Base-by-base conservation (phyloP, 2,329 filamentous ascomycete genomes). In the Madurella mycetomatis region DNA sequence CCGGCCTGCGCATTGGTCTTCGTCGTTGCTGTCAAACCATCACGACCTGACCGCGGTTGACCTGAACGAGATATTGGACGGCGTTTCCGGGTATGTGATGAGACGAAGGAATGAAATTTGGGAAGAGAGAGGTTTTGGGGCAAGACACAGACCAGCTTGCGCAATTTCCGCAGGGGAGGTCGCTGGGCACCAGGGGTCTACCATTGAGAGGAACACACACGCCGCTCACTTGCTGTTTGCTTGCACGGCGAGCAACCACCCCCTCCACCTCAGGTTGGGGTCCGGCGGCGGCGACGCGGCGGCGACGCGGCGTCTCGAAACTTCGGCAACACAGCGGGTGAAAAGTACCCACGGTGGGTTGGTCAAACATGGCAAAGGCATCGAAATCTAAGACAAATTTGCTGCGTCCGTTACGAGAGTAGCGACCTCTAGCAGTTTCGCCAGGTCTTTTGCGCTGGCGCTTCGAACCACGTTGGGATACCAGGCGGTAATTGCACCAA, bases 401-500 rank as follows among this genome's bases (percentile, higher is more conserved):
- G 13, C 9, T 37, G 13, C 34, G 34, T 15, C 13, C 13, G 34
- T 15, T 37, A 25, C 34, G 34, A 37, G 34, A 37, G 4, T 12
- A 37, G 9, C 2, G 9, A 37, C 13, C 11, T 37, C 34, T 4
- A 37, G 34, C 34, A 9, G 9, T 37, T 11, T 37, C 34, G 11
- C 34, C 13, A 18, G 5, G n/a, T 9, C 41, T 37, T 4, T 16
- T n/a, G 19, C 16, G 18, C 39, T 44, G 54, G 47, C 51, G 44
- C 55, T 54, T 57, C 41, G 9, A 50, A 50, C 43, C 16, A 18
- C 52, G 54, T 41, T 30, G 49, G 52, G n/a, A 16, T 16, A 5
- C 9, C 9, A 18, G 44, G 53, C 56, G 53, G 53, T 49, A 55
- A 58, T 50, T 30, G 52, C 46, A 50, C 56, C 56, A 58, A 58